Evolutionary conservation across 1,284 basidiomycete species (phyloP).

Genomic region (Leccinum fallax): DNA sequence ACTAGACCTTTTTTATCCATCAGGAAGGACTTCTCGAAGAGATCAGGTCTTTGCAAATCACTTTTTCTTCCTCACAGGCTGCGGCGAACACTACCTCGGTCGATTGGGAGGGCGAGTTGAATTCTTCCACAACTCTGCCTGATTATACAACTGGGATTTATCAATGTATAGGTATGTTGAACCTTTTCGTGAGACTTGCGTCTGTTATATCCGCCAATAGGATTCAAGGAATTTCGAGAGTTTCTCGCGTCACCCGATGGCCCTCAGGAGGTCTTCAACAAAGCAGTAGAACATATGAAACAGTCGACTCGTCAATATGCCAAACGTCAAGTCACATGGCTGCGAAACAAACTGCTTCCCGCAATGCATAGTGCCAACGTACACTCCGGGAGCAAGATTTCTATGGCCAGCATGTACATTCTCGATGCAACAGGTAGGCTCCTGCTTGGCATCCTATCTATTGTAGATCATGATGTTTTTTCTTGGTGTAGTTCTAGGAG

Average conservation of each 20-base stretch:
- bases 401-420: constrained; percentile 51
- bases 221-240: constrained; percentile 86
- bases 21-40: constrained; percentile 87
- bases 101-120: not conserved
- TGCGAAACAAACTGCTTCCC: constrained; percentile 88
- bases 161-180: constrained; percentile 82
- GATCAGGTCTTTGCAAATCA: constrained; percentile 56
- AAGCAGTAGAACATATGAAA: constrained; percentile 83
- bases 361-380: constrained; percentile 58
- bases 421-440: constrained; percentile 75
- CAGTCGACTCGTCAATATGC: constrained; percentile 90
- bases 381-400: constrained; percentile 32
- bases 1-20: constrained; percentile 9
- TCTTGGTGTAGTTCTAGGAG: constrained; percentile 49
- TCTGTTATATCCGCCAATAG: constrained; percentile 42
- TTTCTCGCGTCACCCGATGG: constrained; percentile 53
- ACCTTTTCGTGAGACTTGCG: not conserved
- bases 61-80: constrained; percentile 30
- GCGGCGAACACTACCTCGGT: not conserved
- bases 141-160: constrained; percentile 87
- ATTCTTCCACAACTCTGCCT: constrained; percentile 18
- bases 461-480: constrained; percentile 10
- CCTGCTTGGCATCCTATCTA: not conserved
- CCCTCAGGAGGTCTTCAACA: constrained; percentile 50
- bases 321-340: constrained; percentile 90